Evolutionary conservation across 192 early-diverging fungal species (phyloP).

Genomic region (Allomyces arbusculus): DNA sequence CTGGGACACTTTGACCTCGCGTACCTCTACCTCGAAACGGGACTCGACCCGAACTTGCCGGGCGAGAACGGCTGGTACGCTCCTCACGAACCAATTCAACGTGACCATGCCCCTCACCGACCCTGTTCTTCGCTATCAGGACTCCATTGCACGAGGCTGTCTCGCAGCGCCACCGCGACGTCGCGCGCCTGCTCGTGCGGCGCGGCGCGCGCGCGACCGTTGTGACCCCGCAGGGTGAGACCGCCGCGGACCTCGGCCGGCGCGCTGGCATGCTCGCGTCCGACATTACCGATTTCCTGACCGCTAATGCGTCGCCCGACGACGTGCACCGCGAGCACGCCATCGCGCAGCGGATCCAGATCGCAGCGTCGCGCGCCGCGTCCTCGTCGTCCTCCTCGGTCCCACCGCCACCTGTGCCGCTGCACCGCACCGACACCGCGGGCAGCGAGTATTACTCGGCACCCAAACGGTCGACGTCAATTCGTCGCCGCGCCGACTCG

Average conservation of each 20-base stretch:
- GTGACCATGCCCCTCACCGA: no score
- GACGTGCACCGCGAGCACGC: neutral
- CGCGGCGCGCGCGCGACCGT: neutral
- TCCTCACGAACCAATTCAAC: no score
- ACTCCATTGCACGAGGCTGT: neutral
- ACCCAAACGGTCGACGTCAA: no score
- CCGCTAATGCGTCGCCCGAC: neutral
- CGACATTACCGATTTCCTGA: neutral
- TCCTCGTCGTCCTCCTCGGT: no score
- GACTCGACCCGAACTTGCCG: neutral
- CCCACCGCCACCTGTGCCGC: no score
- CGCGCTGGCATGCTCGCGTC: neutral
- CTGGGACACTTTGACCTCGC: neutral
- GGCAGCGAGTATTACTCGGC: no score
- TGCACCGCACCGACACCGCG: no score
- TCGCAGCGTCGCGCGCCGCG: no score
- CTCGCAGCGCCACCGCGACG: neutral
- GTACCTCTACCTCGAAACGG: neutral
- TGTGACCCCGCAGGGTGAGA: neutral
- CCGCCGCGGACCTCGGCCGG: neutral
- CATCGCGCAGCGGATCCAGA: no score
- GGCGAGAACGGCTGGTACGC: constrained; percentile 1
- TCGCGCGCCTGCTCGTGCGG: neutral
- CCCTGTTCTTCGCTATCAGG: no score
- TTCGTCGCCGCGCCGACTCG: no score